Conservation (phyloP, 2,329 filamentous ascomycete genomes). For the Xylariaceae sp. region DNA sequence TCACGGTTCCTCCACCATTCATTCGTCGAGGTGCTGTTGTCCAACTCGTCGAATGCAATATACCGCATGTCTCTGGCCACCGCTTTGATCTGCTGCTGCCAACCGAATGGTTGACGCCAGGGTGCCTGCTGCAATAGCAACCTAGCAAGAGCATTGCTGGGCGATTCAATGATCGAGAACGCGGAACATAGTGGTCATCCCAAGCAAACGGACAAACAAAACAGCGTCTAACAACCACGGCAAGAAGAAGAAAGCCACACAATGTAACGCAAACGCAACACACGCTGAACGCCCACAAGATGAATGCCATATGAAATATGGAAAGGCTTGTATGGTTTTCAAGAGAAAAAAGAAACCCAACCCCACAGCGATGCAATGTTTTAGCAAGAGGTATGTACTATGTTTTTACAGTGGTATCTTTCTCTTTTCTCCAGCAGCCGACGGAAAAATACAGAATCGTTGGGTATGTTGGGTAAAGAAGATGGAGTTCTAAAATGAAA, state of each 20-base stretch:
- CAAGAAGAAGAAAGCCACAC: conserved; percentile 1
- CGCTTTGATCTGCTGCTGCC: conserved; percentile 21
- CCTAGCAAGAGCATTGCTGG: conserved; percentile 3
- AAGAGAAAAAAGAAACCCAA: conserved; percentile 7
- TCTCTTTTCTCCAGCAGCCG: conserved; percentile 18
- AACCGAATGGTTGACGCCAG: conserved; percentile 18
- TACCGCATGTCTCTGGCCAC: conserved; percentile 16
- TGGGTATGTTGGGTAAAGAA: conserved; percentile 28
- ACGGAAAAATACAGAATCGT: conserved; percentile 25
- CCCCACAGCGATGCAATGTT: conserved; percentile 16
- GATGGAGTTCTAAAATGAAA: conserved; percentile 5
- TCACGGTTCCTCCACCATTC: not conserved
- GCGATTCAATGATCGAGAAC: not conserved
- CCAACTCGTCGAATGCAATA: conserved; percentile 8
- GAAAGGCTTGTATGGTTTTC: conserved; percentile 6
- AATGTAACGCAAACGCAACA: conserved; percentile 5
- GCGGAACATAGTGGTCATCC: not conserved
- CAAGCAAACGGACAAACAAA: not conserved
- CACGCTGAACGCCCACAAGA: conserved; percentile 18
- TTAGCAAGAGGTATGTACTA: conserved; percentile 16
- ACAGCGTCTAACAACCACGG: not conserved
- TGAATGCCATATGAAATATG: conserved; percentile 16
- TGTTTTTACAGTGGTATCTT: conserved; percentile 33
- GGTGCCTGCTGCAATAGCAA: conserved; percentile 15
- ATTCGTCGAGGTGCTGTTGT: not conserved